Evolutionary conservation across 371 early-diverging fungal species (phyloP).

Genomic region (Circinella umbellata): DNA sequence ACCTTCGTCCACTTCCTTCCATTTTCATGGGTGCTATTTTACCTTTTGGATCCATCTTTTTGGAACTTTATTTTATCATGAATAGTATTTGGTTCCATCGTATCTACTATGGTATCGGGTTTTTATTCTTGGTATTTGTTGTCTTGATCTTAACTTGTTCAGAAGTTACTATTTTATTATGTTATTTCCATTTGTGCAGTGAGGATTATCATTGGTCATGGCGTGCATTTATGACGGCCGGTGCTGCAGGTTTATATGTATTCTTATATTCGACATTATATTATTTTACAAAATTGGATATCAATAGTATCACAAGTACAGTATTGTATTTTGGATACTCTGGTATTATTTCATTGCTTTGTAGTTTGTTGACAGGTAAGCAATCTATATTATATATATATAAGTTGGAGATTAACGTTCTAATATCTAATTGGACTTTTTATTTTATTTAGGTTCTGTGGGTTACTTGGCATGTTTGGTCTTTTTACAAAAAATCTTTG

Average conservation of each 20-base stretch:
- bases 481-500: constrained; percentile 84
- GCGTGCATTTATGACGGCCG: constrained; percentile 88
- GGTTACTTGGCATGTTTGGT: constrained; percentile 78
- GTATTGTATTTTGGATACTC: constrained; percentile 92
- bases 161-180: constrained; percentile 80
- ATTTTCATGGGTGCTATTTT: constrained; percentile 81
- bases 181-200: constrained; percentile 86
- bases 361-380: constrained; percentile 74
- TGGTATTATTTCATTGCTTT: constrained; percentile 71
- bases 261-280: constrained; percentile 82
- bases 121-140: constrained; percentile 76
- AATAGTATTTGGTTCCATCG: constrained; percentile 86
- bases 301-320: constrained; percentile 73
- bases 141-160: constrained; percentile 81
- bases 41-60: constrained; percentile 89
- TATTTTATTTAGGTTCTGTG: constrained; percentile 56
- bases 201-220: constrained; percentile 96
- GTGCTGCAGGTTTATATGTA: constrained; percentile 84
- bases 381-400: no score
- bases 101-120: constrained; percentile 89
- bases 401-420: no score
- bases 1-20: constrained; percentile 70
- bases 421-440: no score
- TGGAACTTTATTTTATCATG: constrained; percentile 87
- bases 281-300: constrained; percentile 70